These are phyloP conservation scores for Phanerochaete carnosa DNA, from an alignment of 768 basidiomycete species.

Conservation along the genomic window DNA sequence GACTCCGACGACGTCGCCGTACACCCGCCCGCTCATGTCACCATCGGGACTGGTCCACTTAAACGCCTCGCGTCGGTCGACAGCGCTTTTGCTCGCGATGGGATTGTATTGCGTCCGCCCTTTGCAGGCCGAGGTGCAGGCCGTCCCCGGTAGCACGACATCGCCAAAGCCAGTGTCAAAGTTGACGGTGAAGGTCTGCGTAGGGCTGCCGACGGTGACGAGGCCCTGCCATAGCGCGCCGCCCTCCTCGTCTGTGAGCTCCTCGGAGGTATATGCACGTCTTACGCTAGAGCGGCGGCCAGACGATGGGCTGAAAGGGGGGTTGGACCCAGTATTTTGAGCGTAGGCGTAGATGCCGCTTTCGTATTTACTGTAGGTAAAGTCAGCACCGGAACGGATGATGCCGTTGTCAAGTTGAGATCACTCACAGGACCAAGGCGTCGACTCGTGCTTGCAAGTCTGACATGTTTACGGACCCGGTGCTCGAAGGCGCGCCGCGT, in stretches of 20 bases:
- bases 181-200: slow-evolving; percentile 37
- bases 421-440: neutral
- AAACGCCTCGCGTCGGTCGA: slow-evolving; percentile 31
- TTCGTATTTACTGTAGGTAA: slow-evolving; percentile 37
- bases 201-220: slow-evolving; percentile 47
- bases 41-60: slow-evolving; percentile 48
- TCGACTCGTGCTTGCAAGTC: neutral
- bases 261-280: slow-evolving; percentile 26
- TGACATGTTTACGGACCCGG: neutral
- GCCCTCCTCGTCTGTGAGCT: slow-evolving; percentile 33
- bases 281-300: neutral
- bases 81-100: slow-evolving; percentile 34
- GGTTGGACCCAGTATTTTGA: slow-evolving; percentile 40
- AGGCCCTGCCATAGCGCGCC: slow-evolving; percentile 43
- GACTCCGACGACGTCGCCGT: slow-evolving; percentile 42
- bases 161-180: slow-evolving; percentile 43
- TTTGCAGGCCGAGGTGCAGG: slow-evolving; percentile 34
- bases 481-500: neutral
- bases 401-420: no score
- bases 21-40: slow-evolving; percentile 41
- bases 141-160: slow-evolving; percentile 40
- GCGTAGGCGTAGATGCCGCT: slow-evolving; percentile 41
- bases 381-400: neutral
- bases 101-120: slow-evolving; percentile 38
- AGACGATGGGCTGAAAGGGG: slow-evolving; percentile 25